Conservation (phyloP, 352 stramenopile genomes). For the Phytophthora sojae region DNA sequence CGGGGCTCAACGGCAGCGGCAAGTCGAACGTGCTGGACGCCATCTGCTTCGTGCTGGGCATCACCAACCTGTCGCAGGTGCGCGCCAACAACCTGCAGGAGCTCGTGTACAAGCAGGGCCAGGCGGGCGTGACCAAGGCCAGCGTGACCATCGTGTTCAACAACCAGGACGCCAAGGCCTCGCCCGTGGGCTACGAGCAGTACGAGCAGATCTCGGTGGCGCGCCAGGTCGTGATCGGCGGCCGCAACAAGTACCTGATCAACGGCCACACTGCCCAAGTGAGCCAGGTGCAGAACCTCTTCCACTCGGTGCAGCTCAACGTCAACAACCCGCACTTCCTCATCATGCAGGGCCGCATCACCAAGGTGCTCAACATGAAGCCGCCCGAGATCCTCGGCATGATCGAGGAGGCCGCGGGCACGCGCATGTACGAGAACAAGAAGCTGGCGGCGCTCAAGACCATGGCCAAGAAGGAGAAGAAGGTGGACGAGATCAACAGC, state of each 20-base stretch:
- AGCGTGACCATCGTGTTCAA: slow-evolving; percentile 99
- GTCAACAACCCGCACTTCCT: slow-evolving; percentile 99
- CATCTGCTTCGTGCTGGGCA: slow-evolving; percentile 99
- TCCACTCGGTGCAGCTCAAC: slow-evolving; percentile 99
- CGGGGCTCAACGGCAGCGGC: slow-evolving; percentile 98
- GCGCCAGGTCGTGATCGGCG: slow-evolving; percentile 98
- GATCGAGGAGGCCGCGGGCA: slow-evolving; percentile 99
- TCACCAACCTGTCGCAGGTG: slow-evolving; percentile 99
- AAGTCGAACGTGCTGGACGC: slow-evolving; percentile 99
- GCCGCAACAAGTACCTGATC: slow-evolving; percentile 99
- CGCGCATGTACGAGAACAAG: slow-evolving; percentile 99
- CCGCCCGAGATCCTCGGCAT: slow-evolving; percentile 99
- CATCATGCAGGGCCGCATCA: slow-evolving; percentile 99
- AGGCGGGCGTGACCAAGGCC: slow-evolving; percentile 99
- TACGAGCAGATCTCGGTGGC: slow-evolving; percentile 99
- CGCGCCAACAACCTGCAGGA: slow-evolving; percentile 98
- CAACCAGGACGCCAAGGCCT: slow-evolving; percentile 94
- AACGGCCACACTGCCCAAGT: slow-evolving; percentile 98
- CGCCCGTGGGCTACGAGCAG: slow-evolving; percentile 97
- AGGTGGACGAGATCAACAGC: slow-evolving; percentile 99
- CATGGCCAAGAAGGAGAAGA: slow-evolving; percentile 99
- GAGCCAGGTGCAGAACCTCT: slow-evolving; percentile 99
- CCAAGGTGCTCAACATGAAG: slow-evolving; percentile 99
- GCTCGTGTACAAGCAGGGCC: slow-evolving; percentile 99
- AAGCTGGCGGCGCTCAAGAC: slow-evolving; percentile 98